Conservation (phyloP, 805 yeast species). For the Pichia insulana region DNA sequence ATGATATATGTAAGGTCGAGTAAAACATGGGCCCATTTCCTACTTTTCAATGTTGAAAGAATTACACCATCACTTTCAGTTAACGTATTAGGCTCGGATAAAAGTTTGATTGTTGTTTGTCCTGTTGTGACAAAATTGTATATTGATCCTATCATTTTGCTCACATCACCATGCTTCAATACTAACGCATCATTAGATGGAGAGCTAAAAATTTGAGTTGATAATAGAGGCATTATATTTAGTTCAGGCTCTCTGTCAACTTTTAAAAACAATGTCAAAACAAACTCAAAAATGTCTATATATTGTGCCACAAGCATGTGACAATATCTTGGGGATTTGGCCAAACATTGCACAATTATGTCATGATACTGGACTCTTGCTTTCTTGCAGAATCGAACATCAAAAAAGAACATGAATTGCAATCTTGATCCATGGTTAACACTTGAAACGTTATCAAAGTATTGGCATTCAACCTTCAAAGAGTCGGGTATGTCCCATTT, state of each 20-base stretch:
- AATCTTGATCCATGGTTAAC: conserved; percentile 41
- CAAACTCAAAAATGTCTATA: conserved; percentile 70
- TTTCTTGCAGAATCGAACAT: conserved; percentile 62
- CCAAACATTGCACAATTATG: conserved; percentile 53
- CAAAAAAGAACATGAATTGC: conserved; percentile 55
- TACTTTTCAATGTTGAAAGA: conserved; percentile 43
- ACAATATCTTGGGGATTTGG: conserved; percentile 51
- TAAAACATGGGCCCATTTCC: conserved; percentile 72
- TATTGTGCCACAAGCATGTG: conserved; percentile 65
- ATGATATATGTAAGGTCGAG: conserved; percentile 73
- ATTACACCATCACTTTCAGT: conserved; percentile 25
- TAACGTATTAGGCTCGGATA: not conserved
- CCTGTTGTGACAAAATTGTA: conserved; percentile 55
- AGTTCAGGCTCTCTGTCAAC: conserved; percentile 85
- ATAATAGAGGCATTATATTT: conserved; percentile 61
- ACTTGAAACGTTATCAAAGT: conserved; percentile 23
- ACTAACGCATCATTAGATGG: conserved; percentile 69
- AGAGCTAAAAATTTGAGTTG: conserved; percentile 84
- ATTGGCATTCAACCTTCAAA: conserved; percentile 39
- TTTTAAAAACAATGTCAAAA: conserved; percentile 59
- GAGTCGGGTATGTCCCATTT: conserved; percentile 40
- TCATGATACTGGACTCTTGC: conserved; percentile 52
- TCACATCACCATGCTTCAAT: conserved; percentile 53
- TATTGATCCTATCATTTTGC: conserved; percentile 52
- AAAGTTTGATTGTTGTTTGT: conserved; percentile 21